Evolutionary conservation across 1,284 basidiomycete genomes (phyloP).

Genomic region (Pseudozyma sp.): DNA sequence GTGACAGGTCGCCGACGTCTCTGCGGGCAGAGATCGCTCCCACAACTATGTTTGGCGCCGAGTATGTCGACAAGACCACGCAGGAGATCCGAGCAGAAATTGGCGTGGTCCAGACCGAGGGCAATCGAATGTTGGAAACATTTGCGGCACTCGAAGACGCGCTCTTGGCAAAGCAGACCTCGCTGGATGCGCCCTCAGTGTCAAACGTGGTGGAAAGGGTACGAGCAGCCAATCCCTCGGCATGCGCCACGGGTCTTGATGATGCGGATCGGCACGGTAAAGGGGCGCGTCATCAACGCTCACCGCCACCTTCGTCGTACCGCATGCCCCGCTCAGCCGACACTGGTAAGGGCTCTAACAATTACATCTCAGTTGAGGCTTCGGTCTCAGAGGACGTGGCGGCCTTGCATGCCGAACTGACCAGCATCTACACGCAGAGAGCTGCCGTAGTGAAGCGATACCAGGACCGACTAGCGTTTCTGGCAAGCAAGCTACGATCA

Average conservation of each 20-base stretch:
- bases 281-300: neutral
- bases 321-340: conserved; percentile 1
- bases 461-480: conserved; percentile 48
- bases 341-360: neutral
- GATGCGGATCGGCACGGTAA: neutral
- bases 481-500: conserved; percentile 54
- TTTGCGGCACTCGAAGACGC: conserved; percentile 48
- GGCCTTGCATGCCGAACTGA: conserved; percentile 38
- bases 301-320: conserved; percentile 35
- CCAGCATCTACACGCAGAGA: conserved; percentile 32
- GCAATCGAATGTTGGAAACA: conserved; percentile 48
- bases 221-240: conserved; percentile 13
- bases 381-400: conserved; percentile 5
- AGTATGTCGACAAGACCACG: conserved; percentile 47
- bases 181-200: conserved; percentile 14
- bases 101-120: conserved; percentile 52
- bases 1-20: conserved; percentile 18
- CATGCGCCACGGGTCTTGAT: conserved; percentile 8
- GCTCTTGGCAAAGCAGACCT: conserved; percentile 31
- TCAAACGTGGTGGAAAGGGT: conserved; percentile 9
- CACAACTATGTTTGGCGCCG: conserved; percentile 40
- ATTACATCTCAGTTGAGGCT: neutral
- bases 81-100: conserved; percentile 60
- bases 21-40: conserved; percentile 29
- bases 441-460: conserved; percentile 51